These are phyloP conservation scores for Quercus bicolor DNA, from an alignment of 306 rosid species.

Conservation along the genomic window DNA sequence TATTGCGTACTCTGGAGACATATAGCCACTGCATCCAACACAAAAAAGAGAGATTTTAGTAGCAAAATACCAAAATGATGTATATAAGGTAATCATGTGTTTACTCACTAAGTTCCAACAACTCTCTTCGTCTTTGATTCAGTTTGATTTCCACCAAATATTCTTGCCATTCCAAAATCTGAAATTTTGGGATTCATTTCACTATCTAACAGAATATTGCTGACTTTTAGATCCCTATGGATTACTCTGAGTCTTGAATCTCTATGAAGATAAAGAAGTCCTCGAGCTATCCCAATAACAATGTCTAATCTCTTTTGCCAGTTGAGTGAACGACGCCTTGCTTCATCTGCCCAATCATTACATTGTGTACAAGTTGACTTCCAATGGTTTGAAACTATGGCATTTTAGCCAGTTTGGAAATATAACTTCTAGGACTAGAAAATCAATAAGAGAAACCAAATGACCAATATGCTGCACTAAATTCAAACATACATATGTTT, in stretches of 20 bases:
- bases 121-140: slow-evolving; percentile 40
- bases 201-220: slow-evolving; percentile 35
- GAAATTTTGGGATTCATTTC: slow-evolving; percentile 47
- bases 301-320: slow-evolving; percentile 48
- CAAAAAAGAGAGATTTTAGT: slow-evolving; percentile 4
- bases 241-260: slow-evolving; percentile 47
- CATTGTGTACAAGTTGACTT: not conserved
- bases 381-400: not conserved
- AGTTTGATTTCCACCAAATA: slow-evolving; percentile 38
- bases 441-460: not conserved
- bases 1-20: slow-evolving; percentile 39
- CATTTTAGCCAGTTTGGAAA: not conserved
- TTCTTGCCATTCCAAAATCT: slow-evolving; percentile 49
- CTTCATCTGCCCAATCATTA: slow-evolving; percentile 38
- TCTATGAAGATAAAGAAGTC: slow-evolving; percentile 55
- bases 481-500: not conserved
- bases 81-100: not conserved
- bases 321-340: slow-evolving; percentile 27
- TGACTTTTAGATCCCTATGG: slow-evolving; percentile 43
- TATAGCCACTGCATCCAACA: slow-evolving; percentile 32
- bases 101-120: slow-evolving; percentile 44
- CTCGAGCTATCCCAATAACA: slow-evolving; percentile 51
- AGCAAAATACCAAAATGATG: not conserved
- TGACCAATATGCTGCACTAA: not conserved
- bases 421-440: not conserved